A percentile compares a stretch with the other conserved stretches of the same genome.
Evolutionary conservation across 2,329 filamentous ascomycete genomes (phyloP).

Genomic region (Fusarium sp.): DNA sequence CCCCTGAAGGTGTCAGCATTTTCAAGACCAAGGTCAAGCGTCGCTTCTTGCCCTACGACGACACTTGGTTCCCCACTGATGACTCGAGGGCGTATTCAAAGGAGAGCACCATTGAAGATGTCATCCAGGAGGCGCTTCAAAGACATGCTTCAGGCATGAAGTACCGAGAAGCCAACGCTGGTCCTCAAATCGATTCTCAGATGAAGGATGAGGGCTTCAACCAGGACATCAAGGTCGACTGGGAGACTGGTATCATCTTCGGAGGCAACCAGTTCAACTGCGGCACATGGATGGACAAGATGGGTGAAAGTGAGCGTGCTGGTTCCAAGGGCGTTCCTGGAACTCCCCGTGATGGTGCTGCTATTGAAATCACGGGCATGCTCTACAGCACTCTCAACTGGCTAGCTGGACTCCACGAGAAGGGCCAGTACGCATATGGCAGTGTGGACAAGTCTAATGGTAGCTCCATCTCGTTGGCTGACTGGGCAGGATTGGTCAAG

Average conservation of each 20-base stretch:
- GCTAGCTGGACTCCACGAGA: slow-evolving; percentile 75
- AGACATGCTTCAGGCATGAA: slow-evolving; percentile 90
- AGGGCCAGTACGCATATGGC: slow-evolving; percentile 78
- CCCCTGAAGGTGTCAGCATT: slow-evolving; percentile 79
- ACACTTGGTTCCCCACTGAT: slow-evolving; percentile 89
- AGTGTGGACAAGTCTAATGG: slow-evolving; percentile 77
- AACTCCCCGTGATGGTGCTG: slow-evolving; percentile 95
- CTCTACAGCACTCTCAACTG: slow-evolving; percentile 90
- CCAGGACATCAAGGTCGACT: slow-evolving; percentile 90
- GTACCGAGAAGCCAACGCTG: slow-evolving; percentile 95
- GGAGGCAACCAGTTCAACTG: slow-evolving; percentile 96
- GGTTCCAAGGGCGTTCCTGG: slow-evolving; percentile 93
- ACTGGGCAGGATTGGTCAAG: slow-evolving; percentile 86
- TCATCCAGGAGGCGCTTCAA: slow-evolving; percentile 94
- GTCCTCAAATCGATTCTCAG: slow-evolving; percentile 86
- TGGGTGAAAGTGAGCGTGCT: slow-evolving; percentile 96
- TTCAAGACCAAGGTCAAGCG: slow-evolving; percentile 82
- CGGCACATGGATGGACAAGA: slow-evolving; percentile 99
- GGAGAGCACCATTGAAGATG: slow-evolving; percentile 84
- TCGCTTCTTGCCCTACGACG: slow-evolving; percentile 93
- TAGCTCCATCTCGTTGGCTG: slow-evolving; percentile 72
- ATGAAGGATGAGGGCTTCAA: slow-evolving; percentile 95
- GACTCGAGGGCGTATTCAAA: slow-evolving; percentile 88
- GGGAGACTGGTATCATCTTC: slow-evolving; percentile 89
- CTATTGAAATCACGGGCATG: slow-evolving; percentile 93